Evolutionary conservation across 2,329 filamentous ascomycete genomes (phyloP), one percentile per base, ranked within the genome.

Genomic region (Annulohypoxylon truncatum): DNA sequence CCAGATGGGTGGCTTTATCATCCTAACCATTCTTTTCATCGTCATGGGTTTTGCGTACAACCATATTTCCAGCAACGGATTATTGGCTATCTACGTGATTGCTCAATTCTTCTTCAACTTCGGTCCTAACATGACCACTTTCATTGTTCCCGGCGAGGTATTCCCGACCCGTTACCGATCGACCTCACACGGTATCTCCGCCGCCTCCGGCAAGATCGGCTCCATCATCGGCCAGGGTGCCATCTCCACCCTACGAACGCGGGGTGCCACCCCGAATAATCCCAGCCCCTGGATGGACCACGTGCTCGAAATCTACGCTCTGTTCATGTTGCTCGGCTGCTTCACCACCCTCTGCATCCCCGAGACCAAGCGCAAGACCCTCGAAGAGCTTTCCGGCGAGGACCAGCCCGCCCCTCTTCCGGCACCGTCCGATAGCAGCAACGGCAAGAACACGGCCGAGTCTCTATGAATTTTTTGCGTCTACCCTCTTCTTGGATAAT

Each of bases 281-380:
- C 69, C 74, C 0, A 73, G 77, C 13, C 91, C 90, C 1, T 94
- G 91, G 91, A 85, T 94, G 78, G 84, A 93, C 80, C 91, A 93
- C 77, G 90, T 93, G 40, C 87, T 94, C 75, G 82, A 92, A 82
- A 93, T 93, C 72, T 86, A 85, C 74, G 90, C 90, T 4, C 82
- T 92, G 26, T 93, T 94, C 83, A 94, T 93, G 91, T 83, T 93
- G 31, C 82, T 87, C 62, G 92, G 92, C 61, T 82, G 87, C 79
- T 84, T 90, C 75, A 91, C 90, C 8, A 90, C 90, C 0, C 79
- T 92, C 1, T 80, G 92, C 62, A 92, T 93, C 64, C 89, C 89
- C 6, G 91, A 93, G 83, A 93, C 89, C 18, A 92, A 91, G 81
- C 83, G 89, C 62, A 90, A 89, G 83, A 92, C 90, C 1, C 84